Evolutionary conservation across 352 stramenopile species (phyloP), one percentile per base, ranked within the genome.

Genomic region (Globisporangium paroecandrum): DNA sequence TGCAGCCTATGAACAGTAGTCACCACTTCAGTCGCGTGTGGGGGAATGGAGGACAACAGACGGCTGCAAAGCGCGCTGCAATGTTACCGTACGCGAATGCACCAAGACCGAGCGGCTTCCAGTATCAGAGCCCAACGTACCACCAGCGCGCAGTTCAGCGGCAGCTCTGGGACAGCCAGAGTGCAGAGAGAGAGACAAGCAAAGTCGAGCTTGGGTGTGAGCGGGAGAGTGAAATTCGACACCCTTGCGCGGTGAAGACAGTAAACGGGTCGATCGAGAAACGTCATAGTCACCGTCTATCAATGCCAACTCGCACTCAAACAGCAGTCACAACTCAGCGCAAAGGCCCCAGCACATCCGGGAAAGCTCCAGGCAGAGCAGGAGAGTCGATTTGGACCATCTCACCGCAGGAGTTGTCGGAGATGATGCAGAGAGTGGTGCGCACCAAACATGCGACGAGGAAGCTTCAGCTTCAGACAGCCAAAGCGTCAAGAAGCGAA

Each of bases 361-460:
- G 9, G 18, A 27, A 55, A 46, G 53, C 34, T 55, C 27, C 46
- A 12, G 36, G 20, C 1, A 29, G 8, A 29, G 1, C 27, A 12
- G 58, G 25, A 43, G 25, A 27, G 3, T 70, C 65, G 47, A 65
- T 70, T 38, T 70, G 65, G 65, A 51, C n/a, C 4, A 62, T 59
- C 25, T 62, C 57, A 20, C 34, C 47, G 3, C 18, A n/a, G 4
- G 65, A 70, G n/a, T 36, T 70, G 32, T 22, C 24, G n/a, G 22
- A 36, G 47, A 65, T 70, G 65, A 43, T 60, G 24, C 65, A 64
- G 34, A 49, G 47, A 29, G 43, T 10, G 15, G 18, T 12, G 2
- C 56, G 20, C 20, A 5, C 12, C 24, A 65, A 65, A 38, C 36
- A 29, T 2, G 15, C 15, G 3, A 63, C 46, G 32, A 43, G 27